Base-by-base conservation (phyloP, 257 asterid species). In the Solanum sejunctum region DNA sequence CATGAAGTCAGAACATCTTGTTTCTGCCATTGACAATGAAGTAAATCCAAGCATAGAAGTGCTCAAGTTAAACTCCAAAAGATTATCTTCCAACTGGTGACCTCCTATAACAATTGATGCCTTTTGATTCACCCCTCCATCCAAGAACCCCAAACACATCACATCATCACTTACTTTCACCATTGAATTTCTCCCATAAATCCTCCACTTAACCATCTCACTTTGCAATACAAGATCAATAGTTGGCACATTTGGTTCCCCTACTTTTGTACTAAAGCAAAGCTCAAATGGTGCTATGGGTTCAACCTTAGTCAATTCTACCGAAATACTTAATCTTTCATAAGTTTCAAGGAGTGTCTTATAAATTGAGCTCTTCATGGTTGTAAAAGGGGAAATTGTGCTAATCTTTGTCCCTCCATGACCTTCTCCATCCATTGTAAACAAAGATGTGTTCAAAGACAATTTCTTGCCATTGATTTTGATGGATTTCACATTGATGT, bases 201-300 rank as follows among this genome's bases (percentile, higher is more conserved):
- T 85, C 81, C 92, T 92, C 98, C 96, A 93, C 86, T 90, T 93
- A 82, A 96, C 98, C 94, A 93, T 89, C 90, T 94, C 98, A 91
- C 99, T 94, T 45, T 96, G 99, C 91, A 96, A 49, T 61, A 89
- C 91, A 70, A 96, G 92, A 81, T 96, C 98, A 67, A 93, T 83
- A 5, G 21, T 32, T 3, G 98, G 99, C 64, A 92, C 92, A 60
- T 87, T 86, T 32, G 89, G 87, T 28, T 84, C 94, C 85, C 67
- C 90, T 18, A 18, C 91, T 28, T 85, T 83, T 15, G 91, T 87
- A 16, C 93, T 85, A 41, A 94, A 94, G 80, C 99, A 94, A n/a
- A 87, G 90, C 21, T 86, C 96, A 90, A 94, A 94, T 60, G 98
- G 95, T 67, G 93, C 90, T 75, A 91, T 88, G 18, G 90, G 36